Conservation (phyloP, 192 early-diverging fungal genomes). For the Umbelopsis ramanniana region DNA sequence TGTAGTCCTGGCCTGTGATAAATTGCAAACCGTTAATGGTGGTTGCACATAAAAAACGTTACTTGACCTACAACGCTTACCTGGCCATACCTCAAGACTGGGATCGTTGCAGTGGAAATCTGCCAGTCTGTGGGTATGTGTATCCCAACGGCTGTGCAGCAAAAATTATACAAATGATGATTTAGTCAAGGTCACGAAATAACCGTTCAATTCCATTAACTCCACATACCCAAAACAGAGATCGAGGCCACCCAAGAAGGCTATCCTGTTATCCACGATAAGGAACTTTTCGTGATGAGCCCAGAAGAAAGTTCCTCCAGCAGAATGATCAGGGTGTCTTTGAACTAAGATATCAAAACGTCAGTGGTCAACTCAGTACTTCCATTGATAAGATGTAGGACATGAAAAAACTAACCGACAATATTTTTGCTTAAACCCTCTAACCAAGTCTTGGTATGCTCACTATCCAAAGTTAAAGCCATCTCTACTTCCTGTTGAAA, state of each 20-base stretch:
- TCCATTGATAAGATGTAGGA: background rate
- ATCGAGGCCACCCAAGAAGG: slow-evolving; percentile 87
- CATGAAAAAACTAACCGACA: slow-evolving; percentile 47
- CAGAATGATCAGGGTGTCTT: slow-evolving; percentile 83
- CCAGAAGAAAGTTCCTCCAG: slow-evolving; percentile 87
- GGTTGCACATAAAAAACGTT: background rate
- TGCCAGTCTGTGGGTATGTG: slow-evolving; percentile 72
- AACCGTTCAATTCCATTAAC: no score
- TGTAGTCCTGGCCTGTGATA: slow-evolving; percentile 72
- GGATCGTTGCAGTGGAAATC: slow-evolving; percentile 65
- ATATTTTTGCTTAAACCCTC: slow-evolving; percentile 78
- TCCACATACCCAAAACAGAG: slow-evolving; percentile 72
- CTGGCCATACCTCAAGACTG: slow-evolving; percentile 50
- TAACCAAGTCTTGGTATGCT: slow-evolving; percentile 78
- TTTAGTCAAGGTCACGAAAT: background rate
- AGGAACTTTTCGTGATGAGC: slow-evolving; percentile 85
- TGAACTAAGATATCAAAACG: slow-evolving; percentile 53
- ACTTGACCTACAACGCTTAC: background rate
- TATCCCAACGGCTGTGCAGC: slow-evolving; percentile 59
- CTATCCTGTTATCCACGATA: slow-evolving; percentile 79
- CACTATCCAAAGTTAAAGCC: slow-evolving; percentile 75
- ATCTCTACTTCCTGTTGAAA: slow-evolving; percentile 64
- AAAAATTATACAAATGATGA: background rate
- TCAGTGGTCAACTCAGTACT: background rate
- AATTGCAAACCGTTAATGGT: background rate